These are phyloP conservation scores for Quercus engelmannii DNA, from an alignment of 306 rosid species.

Conservation along the genomic window DNA sequence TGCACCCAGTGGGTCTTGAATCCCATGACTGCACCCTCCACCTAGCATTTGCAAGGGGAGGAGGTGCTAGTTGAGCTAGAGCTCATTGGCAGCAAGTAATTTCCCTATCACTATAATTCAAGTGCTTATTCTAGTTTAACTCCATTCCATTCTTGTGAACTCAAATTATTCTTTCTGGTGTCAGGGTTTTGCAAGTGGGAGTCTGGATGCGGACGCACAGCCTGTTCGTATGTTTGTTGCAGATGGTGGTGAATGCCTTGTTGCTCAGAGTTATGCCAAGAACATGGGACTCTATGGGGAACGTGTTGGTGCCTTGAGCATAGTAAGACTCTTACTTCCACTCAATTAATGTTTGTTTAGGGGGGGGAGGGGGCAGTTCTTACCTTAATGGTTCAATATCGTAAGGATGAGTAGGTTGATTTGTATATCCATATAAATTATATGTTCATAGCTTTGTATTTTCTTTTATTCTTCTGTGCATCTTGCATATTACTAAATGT, in stretches of 20 bases:
- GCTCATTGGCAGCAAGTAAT: neutral
- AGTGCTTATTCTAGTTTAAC: neutral
- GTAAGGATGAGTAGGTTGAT: neutral
- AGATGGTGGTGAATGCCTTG: conserved; percentile 90
- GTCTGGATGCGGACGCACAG: conserved; percentile 85
- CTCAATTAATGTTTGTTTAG: neutral
- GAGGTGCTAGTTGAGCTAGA: too few relatives aligned
- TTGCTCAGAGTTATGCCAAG: conserved; percentile 97
- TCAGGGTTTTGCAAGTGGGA: conserved; percentile 98
- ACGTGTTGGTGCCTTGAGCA: conserved; percentile 96
- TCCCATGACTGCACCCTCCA: too few relatives aligned
- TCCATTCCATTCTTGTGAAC: neutral
- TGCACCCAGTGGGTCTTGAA: too few relatives aligned
- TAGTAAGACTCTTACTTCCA: conserved; percentile 49
- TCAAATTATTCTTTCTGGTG: neutral
- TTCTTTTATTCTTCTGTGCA: neutral
- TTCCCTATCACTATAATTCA: conserved; percentile 4
- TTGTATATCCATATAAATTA: neutral
- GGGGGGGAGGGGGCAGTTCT: neutral
- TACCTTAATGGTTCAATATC: neutral
- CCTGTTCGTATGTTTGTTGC: conserved; percentile 87
- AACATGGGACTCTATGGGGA: conserved; percentile 98
- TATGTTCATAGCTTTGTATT: neutral
- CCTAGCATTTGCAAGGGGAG: too few relatives aligned
- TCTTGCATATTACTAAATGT: neutral